phyloP scores from a whole-genome alignment of 257 asterid genomes.

The Paraleonurus japonicus region DNA sequence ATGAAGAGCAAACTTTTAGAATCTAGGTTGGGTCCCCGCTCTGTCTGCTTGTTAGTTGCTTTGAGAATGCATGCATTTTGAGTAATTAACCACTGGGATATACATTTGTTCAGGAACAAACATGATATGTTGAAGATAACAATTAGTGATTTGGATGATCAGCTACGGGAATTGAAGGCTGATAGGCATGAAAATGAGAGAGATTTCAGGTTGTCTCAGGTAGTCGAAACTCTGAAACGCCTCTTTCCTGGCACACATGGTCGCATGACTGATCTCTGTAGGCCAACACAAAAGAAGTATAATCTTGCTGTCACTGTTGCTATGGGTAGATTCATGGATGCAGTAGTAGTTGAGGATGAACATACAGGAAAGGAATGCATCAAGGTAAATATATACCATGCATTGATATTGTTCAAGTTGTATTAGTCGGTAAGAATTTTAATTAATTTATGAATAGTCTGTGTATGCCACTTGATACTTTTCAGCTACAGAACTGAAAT shows the following conservation, averaged over 20 bases:
- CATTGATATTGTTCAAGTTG: slow-evolving; percentile 17
- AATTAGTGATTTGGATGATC: slow-evolving; percentile 71
- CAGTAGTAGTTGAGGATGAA: slow-evolving; percentile 96
- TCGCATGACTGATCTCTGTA: slow-evolving; percentile 96
- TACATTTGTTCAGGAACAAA: slow-evolving; percentile 49
- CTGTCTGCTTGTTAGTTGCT: slow-evolving; percentile 24
- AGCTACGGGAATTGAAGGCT: slow-evolving; percentile 92
- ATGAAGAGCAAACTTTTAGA: slow-evolving; percentile 74
- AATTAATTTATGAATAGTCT: slow-evolving; percentile 1
- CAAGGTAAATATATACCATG: slow-evolving; percentile 51
- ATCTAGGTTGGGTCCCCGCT: slow-evolving; percentile 54
- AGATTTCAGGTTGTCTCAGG: slow-evolving; percentile 86
- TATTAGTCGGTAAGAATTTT: background rate
- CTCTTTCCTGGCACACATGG: slow-evolving; percentile 97
- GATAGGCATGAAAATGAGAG: slow-evolving; percentile 94
- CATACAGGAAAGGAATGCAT: slow-evolving; percentile 95
- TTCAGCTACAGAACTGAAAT: background rate
- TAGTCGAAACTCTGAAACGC: slow-evolving; percentile 86
- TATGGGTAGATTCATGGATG: slow-evolving; percentile 99
- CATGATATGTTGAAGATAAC: slow-evolving; percentile 69
- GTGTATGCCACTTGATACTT: background rate
- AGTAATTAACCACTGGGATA: slow-evolving; percentile 15
- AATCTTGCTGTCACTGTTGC: slow-evolving; percentile 99
- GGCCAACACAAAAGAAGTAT: slow-evolving; percentile 92
- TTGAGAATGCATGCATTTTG: slow-evolving; percentile 19